These are phyloP conservation scores for Plasmodium chabaudi DNA, from an alignment of 169 alveolate genomes.

Conservation along the genomic window DNA sequence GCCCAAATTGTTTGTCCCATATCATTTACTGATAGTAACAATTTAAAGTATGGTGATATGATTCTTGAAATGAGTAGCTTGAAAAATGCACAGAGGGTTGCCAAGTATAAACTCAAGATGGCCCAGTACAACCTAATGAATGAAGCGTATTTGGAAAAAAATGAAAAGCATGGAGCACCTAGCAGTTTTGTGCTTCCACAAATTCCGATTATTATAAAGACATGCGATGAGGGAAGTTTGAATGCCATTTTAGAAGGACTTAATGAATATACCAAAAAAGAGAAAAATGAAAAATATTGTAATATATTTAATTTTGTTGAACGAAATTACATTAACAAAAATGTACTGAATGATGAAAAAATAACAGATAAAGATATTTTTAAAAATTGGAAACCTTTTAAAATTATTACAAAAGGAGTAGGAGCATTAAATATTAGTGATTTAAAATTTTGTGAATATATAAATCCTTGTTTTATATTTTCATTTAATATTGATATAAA, in stretches of 20 bases:
- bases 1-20: constrained; percentile 77
- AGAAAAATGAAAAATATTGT: constrained; percentile 53
- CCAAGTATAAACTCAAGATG: constrained; percentile 83
- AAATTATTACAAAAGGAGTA: constrained; percentile 84
- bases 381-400: constrained; percentile 81
- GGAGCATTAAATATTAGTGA: constrained; percentile 86
- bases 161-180: not conserved
- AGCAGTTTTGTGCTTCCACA: constrained; percentile 17
- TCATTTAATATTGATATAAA: constrained; percentile 87
- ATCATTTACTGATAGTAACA: constrained; percentile 14
- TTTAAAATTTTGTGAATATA: constrained; percentile 56
- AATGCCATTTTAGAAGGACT: constrained; percentile 90
- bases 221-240: constrained; percentile 91
- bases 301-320: constrained; percentile 65
- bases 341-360: constrained; percentile 52
- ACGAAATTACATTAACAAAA: constrained; percentile 48
- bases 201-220: constrained; percentile 87
- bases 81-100: constrained; percentile 79
- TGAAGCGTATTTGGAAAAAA: constrained; percentile 37
- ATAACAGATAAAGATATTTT: constrained; percentile 20
- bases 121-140: constrained; percentile 78
- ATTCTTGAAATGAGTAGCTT: constrained; percentile 83
- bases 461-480: constrained; percentile 65
- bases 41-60: constrained; percentile 78
- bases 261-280: constrained; percentile 75